A percentile compares a stretch with the other conserved stretches of the same genome.
These are phyloP conservation scores for Somion occarium DNA, from an alignment of 1,284 basidiomycete species.

Conservation along the genomic window DNA sequence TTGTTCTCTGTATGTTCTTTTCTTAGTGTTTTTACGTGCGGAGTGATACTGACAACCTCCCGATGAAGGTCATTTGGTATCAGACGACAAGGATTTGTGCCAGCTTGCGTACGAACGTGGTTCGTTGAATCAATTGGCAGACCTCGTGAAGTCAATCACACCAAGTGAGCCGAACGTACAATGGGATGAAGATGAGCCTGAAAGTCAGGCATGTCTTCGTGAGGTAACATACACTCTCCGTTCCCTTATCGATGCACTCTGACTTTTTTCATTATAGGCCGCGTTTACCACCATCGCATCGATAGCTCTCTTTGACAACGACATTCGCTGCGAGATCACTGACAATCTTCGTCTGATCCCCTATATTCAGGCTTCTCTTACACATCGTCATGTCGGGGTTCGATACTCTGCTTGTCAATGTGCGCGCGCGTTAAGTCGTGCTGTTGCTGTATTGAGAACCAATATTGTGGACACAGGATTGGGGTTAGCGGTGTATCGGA, in stretches of 20 bases:
- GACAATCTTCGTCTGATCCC: conserved; percentile 51
- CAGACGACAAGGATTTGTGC: conserved; percentile 65
- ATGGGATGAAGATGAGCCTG: conserved; percentile 60
- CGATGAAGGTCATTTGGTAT: conserved; percentile 59
- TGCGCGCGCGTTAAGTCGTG: conserved; percentile 74
- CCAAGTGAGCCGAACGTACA: conserved; percentile 36
- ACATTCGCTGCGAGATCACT: conserved; percentile 63
- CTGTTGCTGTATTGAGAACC: conserved; percentile 75
- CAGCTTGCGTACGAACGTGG: conserved; percentile 62
- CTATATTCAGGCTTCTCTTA: conserved; percentile 48
- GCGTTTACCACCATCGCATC: conserved; percentile 67
- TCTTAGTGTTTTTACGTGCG: no score
- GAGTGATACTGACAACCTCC: conserved; percentile 1
- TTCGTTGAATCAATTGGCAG: conserved; percentile 43
- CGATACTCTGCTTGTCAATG: conserved; percentile 84
- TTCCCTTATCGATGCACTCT: neutral
- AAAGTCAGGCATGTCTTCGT: conserved; percentile 50
- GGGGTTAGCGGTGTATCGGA: conserved; percentile 61
- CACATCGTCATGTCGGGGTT: conserved; percentile 65
- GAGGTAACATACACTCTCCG: conserved; percentile 51
- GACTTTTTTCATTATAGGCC: conserved; percentile 39
- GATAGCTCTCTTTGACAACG: conserved; percentile 64
- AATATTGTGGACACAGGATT: conserved; percentile 80
- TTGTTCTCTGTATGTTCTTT: conserved; percentile 56
- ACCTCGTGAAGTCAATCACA: conserved; percentile 48